phyloP scores from a whole-genome alignment of 495 filamentous ascomycete species.

The Penicillium cinerascens region DNA sequence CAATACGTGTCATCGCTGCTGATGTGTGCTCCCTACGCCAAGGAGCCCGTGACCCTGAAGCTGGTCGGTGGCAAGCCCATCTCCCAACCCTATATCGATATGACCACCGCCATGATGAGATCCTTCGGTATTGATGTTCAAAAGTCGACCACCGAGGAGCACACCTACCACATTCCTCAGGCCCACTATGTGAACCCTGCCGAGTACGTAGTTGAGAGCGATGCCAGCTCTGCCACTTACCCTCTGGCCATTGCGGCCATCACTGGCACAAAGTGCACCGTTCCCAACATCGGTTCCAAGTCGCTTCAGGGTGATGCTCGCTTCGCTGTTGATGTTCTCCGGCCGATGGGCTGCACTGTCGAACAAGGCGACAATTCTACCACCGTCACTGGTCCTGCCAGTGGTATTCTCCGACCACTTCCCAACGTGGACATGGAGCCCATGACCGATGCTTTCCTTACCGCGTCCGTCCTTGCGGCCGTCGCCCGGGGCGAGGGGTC shows the following conservation, averaged over 20 bases:
- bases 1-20: conserved; percentile 96
- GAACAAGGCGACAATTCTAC: conserved; percentile 81
- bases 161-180: conserved; percentile 93
- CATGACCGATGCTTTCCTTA: conserved; percentile 99
- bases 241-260: conserved; percentile 93
- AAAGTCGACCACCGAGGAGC: conserved; percentile 66
- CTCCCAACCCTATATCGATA: conserved; percentile 95
- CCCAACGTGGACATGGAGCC: conserved; percentile 94
- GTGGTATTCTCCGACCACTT: conserved; percentile 65
- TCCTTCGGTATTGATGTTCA: conserved; percentile 82
- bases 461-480: conserved; percentile 88
- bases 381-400: conserved; percentile 83
- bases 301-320: conserved; percentile 95
- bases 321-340: conserved; percentile 87
- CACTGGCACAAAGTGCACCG: conserved; percentile 87
- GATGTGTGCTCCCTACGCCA: conserved; percentile 96
- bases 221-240: conserved; percentile 96
- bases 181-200: conserved; percentile 79
- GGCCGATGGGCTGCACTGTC: conserved; percentile 91
- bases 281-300: conserved; percentile 89
- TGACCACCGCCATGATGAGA: conserved; percentile 98
- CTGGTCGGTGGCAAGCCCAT: conserved; percentile 94
- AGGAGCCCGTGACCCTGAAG: conserved; percentile 83
- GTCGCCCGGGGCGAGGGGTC: conserved; percentile 63
- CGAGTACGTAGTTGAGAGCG: conserved; percentile 90